Evolutionary conservation across 2,329 filamentous ascomycete genomes (phyloP).

Genomic region (Dactylellina cionopaga): DNA sequence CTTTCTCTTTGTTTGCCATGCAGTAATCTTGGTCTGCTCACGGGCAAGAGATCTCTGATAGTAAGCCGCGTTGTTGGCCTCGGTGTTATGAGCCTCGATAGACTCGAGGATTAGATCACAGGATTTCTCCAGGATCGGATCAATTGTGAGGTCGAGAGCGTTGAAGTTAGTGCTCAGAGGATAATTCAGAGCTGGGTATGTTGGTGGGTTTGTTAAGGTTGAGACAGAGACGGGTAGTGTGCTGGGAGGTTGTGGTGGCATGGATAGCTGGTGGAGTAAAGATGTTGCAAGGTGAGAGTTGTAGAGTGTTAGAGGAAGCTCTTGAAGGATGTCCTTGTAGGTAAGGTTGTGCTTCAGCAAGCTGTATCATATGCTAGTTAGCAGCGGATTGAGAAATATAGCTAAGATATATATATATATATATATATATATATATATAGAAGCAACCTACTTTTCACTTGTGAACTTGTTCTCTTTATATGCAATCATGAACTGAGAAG

Average conservation of each 20-base stretch:
- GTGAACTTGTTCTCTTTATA: conserved; percentile 99
- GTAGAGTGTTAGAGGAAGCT: conserved; percentile 88
- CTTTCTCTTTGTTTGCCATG: conserved; percentile 97
- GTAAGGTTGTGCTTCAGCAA: conserved; percentile 93
- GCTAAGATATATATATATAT: conserved; percentile 68
- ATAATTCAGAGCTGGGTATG: conserved; percentile 65
- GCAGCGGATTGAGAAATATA: conserved; percentile 38
- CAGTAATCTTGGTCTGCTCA: conserved; percentile 94
- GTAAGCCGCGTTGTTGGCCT: conserved; percentile 98
- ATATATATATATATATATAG: no score
- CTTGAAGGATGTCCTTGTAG: conserved; percentile 91
- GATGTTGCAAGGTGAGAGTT: conserved; percentile 97
- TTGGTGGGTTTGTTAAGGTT: conserved; percentile 40
- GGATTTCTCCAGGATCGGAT: conserved; percentile 97
- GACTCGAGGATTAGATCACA: conserved; percentile 94
- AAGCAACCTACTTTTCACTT: conserved; percentile 70
- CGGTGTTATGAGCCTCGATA: conserved; percentile 97
- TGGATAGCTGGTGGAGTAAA: conserved; percentile 88
- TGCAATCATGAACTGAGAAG: conserved; percentile 84
- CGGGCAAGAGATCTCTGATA: conserved; percentile 93
- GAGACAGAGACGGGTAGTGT: conserved; percentile 59
- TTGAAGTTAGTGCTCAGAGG: conserved; percentile 90
- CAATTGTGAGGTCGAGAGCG: conserved; percentile 88
- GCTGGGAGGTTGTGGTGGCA: conserved; percentile 80
- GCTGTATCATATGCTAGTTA: conserved; percentile 65